Base-by-base conservation (phyloP, 2,329 filamentous ascomycete species). In the Ceratocystiopsis brevicomis region DNA sequence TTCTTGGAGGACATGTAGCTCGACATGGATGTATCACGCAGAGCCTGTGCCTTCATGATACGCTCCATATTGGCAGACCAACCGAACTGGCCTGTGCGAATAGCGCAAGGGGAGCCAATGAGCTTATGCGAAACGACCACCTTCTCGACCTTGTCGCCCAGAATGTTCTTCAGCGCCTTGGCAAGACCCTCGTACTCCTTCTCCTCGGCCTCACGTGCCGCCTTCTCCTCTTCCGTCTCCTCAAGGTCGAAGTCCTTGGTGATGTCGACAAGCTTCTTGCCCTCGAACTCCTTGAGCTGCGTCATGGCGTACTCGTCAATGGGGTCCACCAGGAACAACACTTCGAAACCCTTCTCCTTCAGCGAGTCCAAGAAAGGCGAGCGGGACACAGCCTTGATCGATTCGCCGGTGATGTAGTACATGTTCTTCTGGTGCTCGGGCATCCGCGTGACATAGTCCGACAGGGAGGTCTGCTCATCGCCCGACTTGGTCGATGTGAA, bases 1-100 rank as follows among this genome's bases (percentile, higher is more conserved):
- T 98, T 98, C 87, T 98, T 98, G 63, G 88, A 96, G 53, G 85
- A 92, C 90, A 98, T 98, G 83, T 98, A 98, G 57, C 85, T 93
- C 68, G 77, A 85, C 90, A 98, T 98, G 59, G 87, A 95, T 55
- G 90, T 98, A 71, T 98, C 90, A 71, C 90, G 90, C 59, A 98
- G 88, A 60, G 90, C 90, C 75, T 98, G 90, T 25, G 90, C 90
- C 81, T 98, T 98, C 90, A 98, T 98, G 79, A 98, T 98, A 74
- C 90, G 90, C 78, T 98, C 90, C 90, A 98, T 98, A 78, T 98
- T 98, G 62, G 90, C 90, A 46, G 88, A 96, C 90, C 90, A 98
- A 68, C 90, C 90, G 66, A 98, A 98, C 71, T 96, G 90, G 60
- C 90, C 90, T 55, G 90, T 98, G 66, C 90, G 88, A 75, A 98